A percentile compares a stretch with the other conserved stretches of the same genome.
phyloP scores from a whole-genome alignment of 345 rosid genomes.

The Raphanus sativus region DNA sequence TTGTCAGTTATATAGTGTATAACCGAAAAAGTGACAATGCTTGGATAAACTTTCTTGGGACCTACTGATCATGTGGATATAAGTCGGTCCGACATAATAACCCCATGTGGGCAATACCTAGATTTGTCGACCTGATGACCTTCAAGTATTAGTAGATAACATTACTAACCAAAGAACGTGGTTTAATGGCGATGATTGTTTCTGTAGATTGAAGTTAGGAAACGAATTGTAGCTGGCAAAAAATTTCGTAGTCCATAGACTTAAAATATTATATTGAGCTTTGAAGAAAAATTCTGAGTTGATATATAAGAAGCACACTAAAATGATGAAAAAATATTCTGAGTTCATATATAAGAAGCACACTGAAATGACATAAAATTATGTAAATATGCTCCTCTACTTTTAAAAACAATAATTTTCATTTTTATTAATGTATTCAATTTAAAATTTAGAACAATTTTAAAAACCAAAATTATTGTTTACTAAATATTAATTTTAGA shows the following conservation, averaged over 20 bases:
- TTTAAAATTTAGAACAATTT: too few relatives aligned
- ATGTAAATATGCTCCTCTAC: background rate
- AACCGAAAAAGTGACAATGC: constrained; percentile 20
- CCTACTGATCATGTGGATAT: constrained; percentile 34
- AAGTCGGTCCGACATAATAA: constrained; percentile 16
- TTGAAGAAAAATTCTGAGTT: background rate
- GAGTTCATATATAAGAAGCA: background rate
- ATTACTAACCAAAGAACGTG: background rate
- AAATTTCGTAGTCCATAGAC: background rate
- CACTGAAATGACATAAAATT: background rate
- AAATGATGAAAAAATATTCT: background rate
- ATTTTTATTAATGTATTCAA: background rate
- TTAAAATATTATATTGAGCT: background rate
- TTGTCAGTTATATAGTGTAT: constrained; percentile 18
- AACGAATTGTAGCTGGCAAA: background rate
- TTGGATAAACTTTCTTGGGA: constrained; percentile 31
- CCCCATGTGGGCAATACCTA: constrained; percentile 27
- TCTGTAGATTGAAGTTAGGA: background rate
- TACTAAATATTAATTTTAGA: too few relatives aligned
- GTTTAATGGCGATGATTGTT: background rate
- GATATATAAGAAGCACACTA: background rate
- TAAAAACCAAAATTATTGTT: background rate
- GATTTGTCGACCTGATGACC: constrained; percentile 14
- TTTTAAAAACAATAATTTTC: background rate
- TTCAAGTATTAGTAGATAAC: constrained; percentile 7